phyloP scores from a whole-genome alignment of 495 filamentous ascomycete genomes.

The Hypoxylon cercidicola region DNA sequence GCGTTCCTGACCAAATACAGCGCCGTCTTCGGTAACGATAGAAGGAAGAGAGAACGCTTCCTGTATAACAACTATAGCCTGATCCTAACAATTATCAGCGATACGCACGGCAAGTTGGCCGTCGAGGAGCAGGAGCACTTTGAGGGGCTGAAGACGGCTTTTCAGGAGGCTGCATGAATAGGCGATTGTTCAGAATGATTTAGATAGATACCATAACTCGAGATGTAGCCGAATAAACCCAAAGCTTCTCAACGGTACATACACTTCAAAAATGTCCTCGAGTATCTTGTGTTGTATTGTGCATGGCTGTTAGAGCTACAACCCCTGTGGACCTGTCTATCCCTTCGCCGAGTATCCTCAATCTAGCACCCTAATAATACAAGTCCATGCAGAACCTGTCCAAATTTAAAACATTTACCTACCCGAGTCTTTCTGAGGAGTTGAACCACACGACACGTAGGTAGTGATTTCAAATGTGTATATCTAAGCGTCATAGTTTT shows the following conservation, averaged over 20 bases:
- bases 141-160: conserved; percentile 64
- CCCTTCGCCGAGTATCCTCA: too few species aligned
- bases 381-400: too few species aligned
- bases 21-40: conserved; percentile 71
- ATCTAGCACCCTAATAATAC: too few species aligned
- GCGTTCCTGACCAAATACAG: conserved; percentile 72
- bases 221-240: not conserved
- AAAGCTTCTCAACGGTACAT: not conserved
- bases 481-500: too few species aligned
- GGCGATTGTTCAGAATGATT: conserved; percentile 16
- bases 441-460: too few species aligned
- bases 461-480: too few species aligned
- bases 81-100: conserved; percentile 89
- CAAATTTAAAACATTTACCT: too few species aligned
- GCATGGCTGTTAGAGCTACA: too few species aligned
- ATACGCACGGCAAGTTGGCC: conserved; percentile 82
- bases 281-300: too few species aligned
- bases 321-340: too few species aligned
- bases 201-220: conserved; percentile 10
- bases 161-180: conserved; percentile 52
- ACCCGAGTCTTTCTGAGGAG: too few species aligned
- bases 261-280: too few species aligned
- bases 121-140: conserved; percentile 77
- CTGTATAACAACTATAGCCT: conserved; percentile 94
- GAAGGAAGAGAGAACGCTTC: conserved; percentile 84